Base-by-base conservation (phyloP, 2,329 filamentous ascomycete genomes). In the Sporothrix phasma region DNA sequence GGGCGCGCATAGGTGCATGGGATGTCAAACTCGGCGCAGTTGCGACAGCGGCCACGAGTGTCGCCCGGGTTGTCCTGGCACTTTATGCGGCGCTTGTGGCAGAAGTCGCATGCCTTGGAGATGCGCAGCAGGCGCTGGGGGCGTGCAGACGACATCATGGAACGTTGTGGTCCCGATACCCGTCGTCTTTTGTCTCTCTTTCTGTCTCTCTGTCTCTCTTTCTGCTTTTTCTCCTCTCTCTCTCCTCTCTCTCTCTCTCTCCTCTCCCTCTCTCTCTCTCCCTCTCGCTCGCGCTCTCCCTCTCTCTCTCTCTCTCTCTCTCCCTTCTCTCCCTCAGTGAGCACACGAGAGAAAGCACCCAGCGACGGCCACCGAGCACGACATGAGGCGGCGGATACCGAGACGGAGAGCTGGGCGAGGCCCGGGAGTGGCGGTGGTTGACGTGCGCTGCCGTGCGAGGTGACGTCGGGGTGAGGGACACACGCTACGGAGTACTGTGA, bases 51-150 rank as follows among this genome's bases (percentile, higher is more conserved):
- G 39, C 41, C n/a, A 37, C 61, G 43, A 24, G 58, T 37, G 5
- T 61, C 61, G 31, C 54, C 53, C 11, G 61, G 58, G 31, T 58
- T 65, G 49, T 65, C 56, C 56, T 67, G 68, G 65, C 68, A 69
- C 29, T 69, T 69, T 56, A 69, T 69, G 62, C 68, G 67, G 13
- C 68, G 68, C 47, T 69, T 69, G 47, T 69, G 68, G 61, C 68
- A 69, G 34, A 68, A 69, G 65, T 69, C 68, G 63, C 66, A 67
- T 10, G 66, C 66, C 46, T 61, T 62, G 58, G 66, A 67, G 37
- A 67, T 65, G 51, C 66, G 66, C 60, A 67, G 47, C 24, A 65
- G 65, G 37, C 66, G 66, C 59, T 66, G 66, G 4, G 66, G 66
- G 13, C 64, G 64, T 22, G 49, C 13, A 15, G 61, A 37, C 17